Evolutionary conservation across 108 stramenopile genomes (phyloP).

Genomic region (Nitzschia sp.): DNA sequence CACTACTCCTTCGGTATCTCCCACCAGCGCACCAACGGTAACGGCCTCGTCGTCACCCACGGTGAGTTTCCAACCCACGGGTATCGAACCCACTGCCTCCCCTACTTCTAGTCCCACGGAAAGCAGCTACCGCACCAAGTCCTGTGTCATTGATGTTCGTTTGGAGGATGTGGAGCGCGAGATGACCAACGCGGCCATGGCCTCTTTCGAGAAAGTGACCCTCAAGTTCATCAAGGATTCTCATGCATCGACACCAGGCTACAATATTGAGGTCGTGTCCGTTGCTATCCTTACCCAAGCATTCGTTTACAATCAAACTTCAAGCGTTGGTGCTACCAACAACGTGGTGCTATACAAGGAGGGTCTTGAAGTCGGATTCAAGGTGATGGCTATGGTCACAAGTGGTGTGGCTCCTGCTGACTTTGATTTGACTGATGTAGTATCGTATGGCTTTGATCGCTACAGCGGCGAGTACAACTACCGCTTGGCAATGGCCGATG

Average conservation of each 20-base stretch:
- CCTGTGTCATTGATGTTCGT: conserved; percentile 3
- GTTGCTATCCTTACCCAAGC: conserved; percentile 30
- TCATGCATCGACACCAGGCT: neutral
- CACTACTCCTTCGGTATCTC: conserved; percentile 3
- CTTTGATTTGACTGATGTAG: conserved; percentile 19
- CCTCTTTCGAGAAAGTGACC: conserved; percentile 30
- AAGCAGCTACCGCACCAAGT: conserved; percentile 26
- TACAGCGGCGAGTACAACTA: conserved; percentile 27
- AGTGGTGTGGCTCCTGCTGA: conserved; percentile 23
- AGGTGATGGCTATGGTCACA: conserved; percentile 25
- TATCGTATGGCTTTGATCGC: conserved; percentile 22
- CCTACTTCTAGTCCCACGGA: conserved; percentile 25
- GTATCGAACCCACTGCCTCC: conserved; percentile 5
- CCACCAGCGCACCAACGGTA: conserved; percentile 7
- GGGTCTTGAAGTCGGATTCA: conserved; percentile 19
- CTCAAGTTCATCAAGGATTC: conserved; percentile 28
- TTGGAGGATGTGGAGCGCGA: conserved; percentile 22
- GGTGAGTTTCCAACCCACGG: conserved; percentile 17
- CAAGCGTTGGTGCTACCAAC: neutral
- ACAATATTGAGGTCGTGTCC: conserved; percentile 19
- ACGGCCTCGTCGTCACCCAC: conserved; percentile 10
- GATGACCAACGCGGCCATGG: conserved; percentile 20
- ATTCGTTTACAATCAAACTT: conserved; percentile 1
- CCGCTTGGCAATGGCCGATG: conserved; percentile 7
- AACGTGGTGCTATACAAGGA: neutral